Conservation (phyloP, 2,329 filamentous ascomycete genomes). For the Helicocarpus griseus region DNA sequence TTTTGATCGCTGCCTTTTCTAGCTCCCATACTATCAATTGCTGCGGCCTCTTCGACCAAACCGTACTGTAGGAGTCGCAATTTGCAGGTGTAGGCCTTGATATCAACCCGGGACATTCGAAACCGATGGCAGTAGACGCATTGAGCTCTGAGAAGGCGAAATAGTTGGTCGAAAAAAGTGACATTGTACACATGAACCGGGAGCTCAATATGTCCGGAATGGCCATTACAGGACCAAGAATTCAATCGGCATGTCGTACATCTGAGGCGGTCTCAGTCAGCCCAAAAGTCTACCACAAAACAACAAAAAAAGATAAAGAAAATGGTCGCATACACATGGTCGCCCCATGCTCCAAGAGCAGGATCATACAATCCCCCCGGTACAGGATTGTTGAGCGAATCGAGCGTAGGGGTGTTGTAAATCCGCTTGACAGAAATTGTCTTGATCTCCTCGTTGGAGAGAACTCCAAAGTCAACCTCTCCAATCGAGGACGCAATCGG, state of each 20-base stretch:
- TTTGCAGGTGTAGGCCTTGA: slow-evolving; percentile 75
- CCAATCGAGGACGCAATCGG: slow-evolving; percentile 75
- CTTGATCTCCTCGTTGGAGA: slow-evolving; percentile 73
- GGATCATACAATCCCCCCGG: slow-evolving; percentile 88
- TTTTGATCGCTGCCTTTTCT: slow-evolving; percentile 38
- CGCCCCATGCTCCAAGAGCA: slow-evolving; percentile 80
- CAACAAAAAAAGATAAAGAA: slow-evolving; percentile 7
- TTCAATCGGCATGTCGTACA: slow-evolving; percentile 88
- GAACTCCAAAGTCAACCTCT: slow-evolving; percentile 81
- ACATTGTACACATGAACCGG: slow-evolving; percentile 91
- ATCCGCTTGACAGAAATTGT: slow-evolving; percentile 88
- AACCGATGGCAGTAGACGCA: slow-evolving; percentile 87
- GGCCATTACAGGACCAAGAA: slow-evolving; percentile 74
- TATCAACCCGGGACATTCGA: slow-evolving; percentile 63
- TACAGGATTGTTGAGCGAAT: slow-evolving; percentile 78
- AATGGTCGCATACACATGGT: slow-evolving; percentile 56
- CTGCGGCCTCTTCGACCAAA: slow-evolving; percentile 58
- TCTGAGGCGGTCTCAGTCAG: slow-evolving; percentile 37
- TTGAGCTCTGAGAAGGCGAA: slow-evolving; percentile 73
- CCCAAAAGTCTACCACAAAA: slow-evolving; percentile 9
- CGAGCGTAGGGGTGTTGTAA: slow-evolving; percentile 88
- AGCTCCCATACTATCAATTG: slow-evolving; percentile 43
- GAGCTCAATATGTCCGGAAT: slow-evolving; percentile 90
- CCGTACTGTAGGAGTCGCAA: slow-evolving; percentile 78
- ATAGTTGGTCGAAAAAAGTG: slow-evolving; percentile 88